phyloP scores from a whole-genome alignment of 139 green algal genomes.

The Monoraphidium neglectum region DNA sequence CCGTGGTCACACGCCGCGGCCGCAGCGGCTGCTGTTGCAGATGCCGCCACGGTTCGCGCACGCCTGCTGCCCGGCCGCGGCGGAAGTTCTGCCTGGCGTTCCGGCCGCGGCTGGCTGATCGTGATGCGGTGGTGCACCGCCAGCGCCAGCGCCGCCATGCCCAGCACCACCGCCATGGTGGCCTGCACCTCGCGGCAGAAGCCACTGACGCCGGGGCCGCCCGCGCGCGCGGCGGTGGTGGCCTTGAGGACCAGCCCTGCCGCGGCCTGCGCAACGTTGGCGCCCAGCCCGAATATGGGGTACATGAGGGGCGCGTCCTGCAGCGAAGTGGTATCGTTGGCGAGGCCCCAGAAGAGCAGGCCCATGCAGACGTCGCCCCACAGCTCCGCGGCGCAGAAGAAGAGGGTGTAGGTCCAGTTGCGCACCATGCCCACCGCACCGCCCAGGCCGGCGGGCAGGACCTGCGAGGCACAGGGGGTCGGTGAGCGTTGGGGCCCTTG shows the following conservation, averaged over 20 bases:
- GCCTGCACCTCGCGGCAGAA: constrained; percentile 29
- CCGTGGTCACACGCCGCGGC: background rate
- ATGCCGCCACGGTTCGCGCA: background rate
- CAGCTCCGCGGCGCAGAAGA: constrained; percentile 90
- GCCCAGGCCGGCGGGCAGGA: constrained; percentile 55
- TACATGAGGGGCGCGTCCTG: constrained; percentile 90
- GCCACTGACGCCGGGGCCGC: background rate
- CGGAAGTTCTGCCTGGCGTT: constrained; percentile 11
- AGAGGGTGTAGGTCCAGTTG: constrained; percentile 96
- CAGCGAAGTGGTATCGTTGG: constrained; percentile 93
- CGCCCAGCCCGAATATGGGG: constrained; percentile 95
- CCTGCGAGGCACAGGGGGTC: constrained; percentile 10
- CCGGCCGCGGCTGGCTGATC: background rate
- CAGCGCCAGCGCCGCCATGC: constrained; percentile 29
- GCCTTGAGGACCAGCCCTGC: constrained; percentile 72
- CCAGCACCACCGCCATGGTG: constrained; percentile 47
- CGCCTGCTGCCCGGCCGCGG: constrained; percentile 29
- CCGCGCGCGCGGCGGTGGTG: constrained; percentile 27
- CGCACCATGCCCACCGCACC: constrained; percentile 83
- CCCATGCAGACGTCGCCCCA: constrained; percentile 86
- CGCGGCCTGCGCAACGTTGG: constrained; percentile 90
- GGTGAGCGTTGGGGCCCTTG: background rate
- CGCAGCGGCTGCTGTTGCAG: constrained; percentile 1
- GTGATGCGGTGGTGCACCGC: constrained; percentile 40
- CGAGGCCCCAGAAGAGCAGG: constrained; percentile 89